phyloP scores from a whole-genome alignment of 352 stramenopile species.

The Sclerospora graminicola region DNA sequence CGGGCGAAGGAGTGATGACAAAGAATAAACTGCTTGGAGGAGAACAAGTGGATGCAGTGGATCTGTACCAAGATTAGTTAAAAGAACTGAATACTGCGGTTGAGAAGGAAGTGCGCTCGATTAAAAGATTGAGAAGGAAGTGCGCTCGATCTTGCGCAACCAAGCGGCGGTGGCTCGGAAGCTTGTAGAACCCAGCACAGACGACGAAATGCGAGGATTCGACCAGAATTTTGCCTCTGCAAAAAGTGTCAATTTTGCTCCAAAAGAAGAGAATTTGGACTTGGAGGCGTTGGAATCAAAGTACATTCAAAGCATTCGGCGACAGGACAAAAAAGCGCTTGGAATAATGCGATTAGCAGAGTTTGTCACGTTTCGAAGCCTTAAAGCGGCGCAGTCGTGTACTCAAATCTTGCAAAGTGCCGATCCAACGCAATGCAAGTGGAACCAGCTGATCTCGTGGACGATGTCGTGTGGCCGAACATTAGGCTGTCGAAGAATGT shows the following conservation, averaged over 20 bases:
- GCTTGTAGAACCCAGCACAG: slow-evolving; percentile 38
- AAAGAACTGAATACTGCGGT: slow-evolving; percentile 64
- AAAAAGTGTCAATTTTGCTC: slow-evolving; percentile 18
- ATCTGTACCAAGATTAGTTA: slow-evolving; percentile 56
- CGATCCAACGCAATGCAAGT: slow-evolving; percentile 64
- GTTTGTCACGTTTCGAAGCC: slow-evolving; percentile 75
- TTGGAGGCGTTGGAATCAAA: slow-evolving; percentile 29
- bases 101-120: too few species aligned
- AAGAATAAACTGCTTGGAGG: slow-evolving; percentile 28
- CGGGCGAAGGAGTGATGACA: slow-evolving; percentile 40
- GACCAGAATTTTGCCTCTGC: slow-evolving; percentile 17
- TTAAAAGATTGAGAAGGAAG: too few species aligned
- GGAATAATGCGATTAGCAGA: slow-evolving; percentile 63
- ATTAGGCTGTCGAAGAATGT: slow-evolving; percentile 65
- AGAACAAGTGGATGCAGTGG: slow-evolving; percentile 56
- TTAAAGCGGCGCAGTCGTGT: slow-evolving; percentile 61
- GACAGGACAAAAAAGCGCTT: slow-evolving; percentile 25
- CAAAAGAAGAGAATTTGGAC: slow-evolving; percentile 28
- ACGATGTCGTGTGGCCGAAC: slow-evolving; percentile 75
- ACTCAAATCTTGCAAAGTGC: slow-evolving; percentile 72
- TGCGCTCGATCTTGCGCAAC: slow-evolving; percentile 53
- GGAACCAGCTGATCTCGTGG: slow-evolving; percentile 45
- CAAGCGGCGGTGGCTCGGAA: slow-evolving; percentile 49
- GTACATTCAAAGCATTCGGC: slow-evolving; percentile 47
- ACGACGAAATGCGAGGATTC: slow-evolving; percentile 18